Percentiles rank a stretch among this genome's conserved stretches.
Conservation (phyloP, 306 rosid genomes). For the Coriaria nepalensis region DNA sequence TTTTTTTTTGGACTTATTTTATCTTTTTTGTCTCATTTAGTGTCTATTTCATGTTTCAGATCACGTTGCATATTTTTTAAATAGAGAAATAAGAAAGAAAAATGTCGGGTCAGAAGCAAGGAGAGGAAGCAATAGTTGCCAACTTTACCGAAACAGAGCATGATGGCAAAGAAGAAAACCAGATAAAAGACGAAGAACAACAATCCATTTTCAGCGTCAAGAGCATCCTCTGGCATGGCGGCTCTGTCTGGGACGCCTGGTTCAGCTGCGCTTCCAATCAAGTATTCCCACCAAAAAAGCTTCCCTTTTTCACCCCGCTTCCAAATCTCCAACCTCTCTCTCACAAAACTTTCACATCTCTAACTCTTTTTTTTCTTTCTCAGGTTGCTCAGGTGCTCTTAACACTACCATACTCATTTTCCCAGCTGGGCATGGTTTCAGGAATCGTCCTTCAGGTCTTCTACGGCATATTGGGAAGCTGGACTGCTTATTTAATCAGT, state of each 20-base stretch:
- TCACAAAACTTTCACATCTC: not conserved
- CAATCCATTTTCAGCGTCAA: slow-evolving; percentile 42
- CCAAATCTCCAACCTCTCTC: not conserved
- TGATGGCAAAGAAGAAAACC: slow-evolving; percentile 30
- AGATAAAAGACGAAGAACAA: slow-evolving; percentile 21
- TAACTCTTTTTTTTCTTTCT: not conserved
- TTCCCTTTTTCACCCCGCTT: not conserved
- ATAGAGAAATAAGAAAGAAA: slow-evolving; percentile 16
- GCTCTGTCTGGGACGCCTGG: slow-evolving; percentile 99
- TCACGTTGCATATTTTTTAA: slow-evolving; percentile 27
- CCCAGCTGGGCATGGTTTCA: slow-evolving; percentile 88
- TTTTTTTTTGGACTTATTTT: not conserved
- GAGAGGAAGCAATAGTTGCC: slow-evolving; percentile 81
- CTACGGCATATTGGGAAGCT: slow-evolving; percentile 84
- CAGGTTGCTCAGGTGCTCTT: slow-evolving; percentile 94
- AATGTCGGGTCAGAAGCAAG: slow-evolving; percentile 72
- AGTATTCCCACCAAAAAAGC: slow-evolving; percentile 22
- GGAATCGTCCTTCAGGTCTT: slow-evolving; percentile 70
- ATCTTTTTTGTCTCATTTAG: slow-evolving; percentile 36
- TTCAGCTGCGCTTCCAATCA: slow-evolving; percentile 98
- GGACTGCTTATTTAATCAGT: slow-evolving; percentile 96
- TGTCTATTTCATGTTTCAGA: slow-evolving; percentile 44
- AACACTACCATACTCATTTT: slow-evolving; percentile 92
- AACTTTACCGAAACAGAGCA: slow-evolving; percentile 47
- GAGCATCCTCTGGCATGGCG: slow-evolving; percentile 86